Evolutionary conservation across 163 green algal species (phyloP).

Genomic region (Chlamydomonas reinhardtii): DNA sequence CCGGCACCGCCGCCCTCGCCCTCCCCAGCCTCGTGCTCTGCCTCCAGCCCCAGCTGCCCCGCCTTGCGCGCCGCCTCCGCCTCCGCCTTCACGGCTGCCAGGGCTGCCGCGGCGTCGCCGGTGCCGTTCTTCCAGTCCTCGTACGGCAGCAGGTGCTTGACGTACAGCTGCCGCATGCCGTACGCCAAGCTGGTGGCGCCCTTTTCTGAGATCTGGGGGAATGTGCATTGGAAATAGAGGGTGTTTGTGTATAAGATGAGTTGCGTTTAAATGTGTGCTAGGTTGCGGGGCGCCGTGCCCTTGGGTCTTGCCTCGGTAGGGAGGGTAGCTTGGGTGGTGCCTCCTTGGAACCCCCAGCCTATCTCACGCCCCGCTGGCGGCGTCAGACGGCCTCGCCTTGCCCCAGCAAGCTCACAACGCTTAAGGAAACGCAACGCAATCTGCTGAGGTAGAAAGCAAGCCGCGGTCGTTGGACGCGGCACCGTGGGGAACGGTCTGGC

Average conservation of each 20-base stretch:
- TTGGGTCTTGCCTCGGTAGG: too few relatives aligned
- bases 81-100: constrained; percentile 35
- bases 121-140: constrained; percentile 74
- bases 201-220: constrained; percentile 9
- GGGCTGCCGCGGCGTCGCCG: not conserved
- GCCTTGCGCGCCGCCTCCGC: not conserved
- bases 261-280: too few relatives aligned
- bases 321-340: too few relatives aligned
- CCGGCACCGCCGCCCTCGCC: too few relatives aligned
- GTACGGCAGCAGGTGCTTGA: constrained; percentile 84
- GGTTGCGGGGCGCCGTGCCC: too few relatives aligned
- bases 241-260: too few relatives aligned
- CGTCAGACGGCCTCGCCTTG: not conserved
- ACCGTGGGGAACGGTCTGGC: not conserved
- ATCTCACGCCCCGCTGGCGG: not conserved
- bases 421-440: too few relatives aligned
- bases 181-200: constrained; percentile 68
- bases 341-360: too few relatives aligned
- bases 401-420: not conserved
- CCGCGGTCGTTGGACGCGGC: too few relatives aligned
- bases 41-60: constrained; percentile 19
- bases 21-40: not conserved
- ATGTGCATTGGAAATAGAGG: too few relatives aligned
- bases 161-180: constrained; percentile 82
- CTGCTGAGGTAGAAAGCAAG: not conserved